These are phyloP conservation scores for Ampelomyces quisqualis DNA, from an alignment of 2,329 filamentous ascomycete species.

Conservation along the genomic window DNA sequence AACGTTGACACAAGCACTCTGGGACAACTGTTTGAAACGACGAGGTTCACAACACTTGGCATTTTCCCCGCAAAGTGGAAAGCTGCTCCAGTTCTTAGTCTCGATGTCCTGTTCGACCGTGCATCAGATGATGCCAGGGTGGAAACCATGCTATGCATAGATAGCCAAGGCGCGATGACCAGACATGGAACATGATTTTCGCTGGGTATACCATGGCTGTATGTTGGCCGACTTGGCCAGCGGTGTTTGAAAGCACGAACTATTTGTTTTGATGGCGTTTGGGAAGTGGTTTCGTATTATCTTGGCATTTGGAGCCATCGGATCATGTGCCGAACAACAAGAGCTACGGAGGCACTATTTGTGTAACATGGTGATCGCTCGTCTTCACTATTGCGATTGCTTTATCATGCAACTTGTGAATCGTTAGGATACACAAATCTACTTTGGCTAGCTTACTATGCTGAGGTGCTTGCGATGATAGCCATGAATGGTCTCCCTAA, in stretches of 20 bases:
- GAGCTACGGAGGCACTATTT: too few species aligned
- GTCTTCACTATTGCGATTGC: not conserved
- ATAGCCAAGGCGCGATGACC: conserved; percentile 8
- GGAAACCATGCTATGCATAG: conserved; percentile 5
- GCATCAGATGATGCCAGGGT: conserved; percentile 13
- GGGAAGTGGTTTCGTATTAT: conserved; percentile 31
- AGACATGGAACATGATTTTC: conserved; percentile 11
- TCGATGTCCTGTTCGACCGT: conserved; percentile 15
- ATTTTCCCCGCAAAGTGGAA: conserved; percentile 13
- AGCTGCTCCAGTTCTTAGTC: conserved; percentile 17
- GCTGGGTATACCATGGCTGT: conserved; percentile 13
- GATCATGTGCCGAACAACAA: conserved; percentile 22
- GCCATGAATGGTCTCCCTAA: too few species aligned
- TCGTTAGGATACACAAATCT: too few species aligned
- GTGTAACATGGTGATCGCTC: not conserved
- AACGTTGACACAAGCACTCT: conserved; percentile 7
- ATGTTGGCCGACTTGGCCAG: conserved; percentile 9
- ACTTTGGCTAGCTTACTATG: too few species aligned
- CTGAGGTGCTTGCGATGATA: too few species aligned
- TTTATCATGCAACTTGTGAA: too few species aligned
- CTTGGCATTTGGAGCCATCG: conserved; percentile 36
- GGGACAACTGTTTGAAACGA: conserved; percentile 10
- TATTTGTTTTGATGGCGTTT: conserved; percentile 38
- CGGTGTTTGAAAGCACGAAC: conserved; percentile 29
- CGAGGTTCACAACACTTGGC: conserved; percentile 19